phyloP scores from a whole-genome alignment of 2,329 filamentous ascomycete species.

The Lecanicillium sp. region DNA sequence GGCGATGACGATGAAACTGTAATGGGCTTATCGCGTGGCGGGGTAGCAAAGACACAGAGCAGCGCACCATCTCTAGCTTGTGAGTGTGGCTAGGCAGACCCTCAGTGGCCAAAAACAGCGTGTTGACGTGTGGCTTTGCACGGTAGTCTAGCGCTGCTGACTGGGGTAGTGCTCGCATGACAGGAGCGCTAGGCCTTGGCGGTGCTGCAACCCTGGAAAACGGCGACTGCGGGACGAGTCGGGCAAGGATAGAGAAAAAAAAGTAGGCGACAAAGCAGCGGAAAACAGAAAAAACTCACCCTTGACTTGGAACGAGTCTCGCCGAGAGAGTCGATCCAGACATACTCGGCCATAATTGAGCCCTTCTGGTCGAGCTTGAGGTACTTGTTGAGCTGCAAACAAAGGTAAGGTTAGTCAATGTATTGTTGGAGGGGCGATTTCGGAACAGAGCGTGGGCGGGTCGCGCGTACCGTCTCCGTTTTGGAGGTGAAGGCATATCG shows the following conservation, averaged over 20 bases:
- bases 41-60: too few species aligned
- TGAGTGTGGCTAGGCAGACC: too few species aligned
- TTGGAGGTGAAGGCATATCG: conserved; percentile 19
- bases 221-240: background rate
- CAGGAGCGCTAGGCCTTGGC: background rate
- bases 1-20: too few species aligned
- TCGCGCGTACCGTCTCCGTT: conserved; percentile 24
- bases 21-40: too few species aligned
- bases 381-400: conserved; percentile 76
- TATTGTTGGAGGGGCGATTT: too few species aligned
- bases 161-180: too few species aligned
- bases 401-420: conserved; percentile 6
- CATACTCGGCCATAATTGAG: conserved; percentile 85
- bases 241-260: background rate
- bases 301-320: conserved; percentile 90
- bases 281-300: conserved; percentile 50
- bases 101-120: too few species aligned
- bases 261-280: background rate
- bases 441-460: conserved; percentile 1
- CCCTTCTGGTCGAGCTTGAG: conserved; percentile 85
- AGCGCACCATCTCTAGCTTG: too few species aligned
- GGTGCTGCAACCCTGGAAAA: background rate
- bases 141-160: too few species aligned
- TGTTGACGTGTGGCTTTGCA: too few species aligned
- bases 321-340: conserved; percentile 85